These are phyloP conservation scores for Phialocephala subalpina DNA, from an alignment of 2,329 filamentous ascomycete genomes.

Conservation along the genomic window DNA sequence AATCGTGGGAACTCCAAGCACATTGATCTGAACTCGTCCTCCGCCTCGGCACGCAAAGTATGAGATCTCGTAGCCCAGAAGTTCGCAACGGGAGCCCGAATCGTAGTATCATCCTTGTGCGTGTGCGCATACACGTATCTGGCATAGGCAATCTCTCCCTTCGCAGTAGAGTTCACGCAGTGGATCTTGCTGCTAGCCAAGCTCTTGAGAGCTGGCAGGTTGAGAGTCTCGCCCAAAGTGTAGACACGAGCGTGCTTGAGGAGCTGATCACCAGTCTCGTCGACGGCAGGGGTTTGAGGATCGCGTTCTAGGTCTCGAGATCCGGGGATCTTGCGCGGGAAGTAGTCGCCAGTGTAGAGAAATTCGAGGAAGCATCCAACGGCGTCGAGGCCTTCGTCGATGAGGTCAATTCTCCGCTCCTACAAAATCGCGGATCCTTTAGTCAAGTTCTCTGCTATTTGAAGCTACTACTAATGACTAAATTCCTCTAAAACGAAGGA, in stretches of 20 bases:
- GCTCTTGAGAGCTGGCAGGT: slow-evolving; percentile 71
- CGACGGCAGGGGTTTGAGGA: slow-evolving; percentile 68
- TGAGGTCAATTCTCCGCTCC: slow-evolving; percentile 74
- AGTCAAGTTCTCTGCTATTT: background rate
- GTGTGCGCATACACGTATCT: slow-evolving; percentile 89
- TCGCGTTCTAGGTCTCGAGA: slow-evolving; percentile 75
- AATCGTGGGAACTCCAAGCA: slow-evolving; percentile 93
- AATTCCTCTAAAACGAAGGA: background rate
- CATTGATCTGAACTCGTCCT: slow-evolving; percentile 83
- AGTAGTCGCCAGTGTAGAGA: slow-evolving; percentile 88
- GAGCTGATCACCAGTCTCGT: slow-evolving; percentile 82
- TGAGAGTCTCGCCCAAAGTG: slow-evolving; percentile 84
- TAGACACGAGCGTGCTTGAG: slow-evolving; percentile 91
- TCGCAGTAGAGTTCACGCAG: slow-evolving; percentile 85
- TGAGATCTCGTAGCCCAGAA: slow-evolving; percentile 89
- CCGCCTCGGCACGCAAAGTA: slow-evolving; percentile 84
- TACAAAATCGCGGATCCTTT: slow-evolving; percentile 34
- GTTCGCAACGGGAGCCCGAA: slow-evolving; percentile 84
- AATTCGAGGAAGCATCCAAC: slow-evolving; percentile 84
- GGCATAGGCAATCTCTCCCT: slow-evolving; percentile 91
- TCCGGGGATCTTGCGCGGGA: slow-evolving; percentile 71
- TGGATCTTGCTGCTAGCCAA: slow-evolving; percentile 91
- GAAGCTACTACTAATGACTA: background rate
- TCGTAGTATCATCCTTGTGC: slow-evolving; percentile 69
- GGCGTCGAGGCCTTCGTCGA: slow-evolving; percentile 73